Evolutionary conservation across 371 early-diverging fungal genomes (phyloP), one percentile per base, ranked within the genome.

Genomic region (Fennellomyces sp.): DNA sequence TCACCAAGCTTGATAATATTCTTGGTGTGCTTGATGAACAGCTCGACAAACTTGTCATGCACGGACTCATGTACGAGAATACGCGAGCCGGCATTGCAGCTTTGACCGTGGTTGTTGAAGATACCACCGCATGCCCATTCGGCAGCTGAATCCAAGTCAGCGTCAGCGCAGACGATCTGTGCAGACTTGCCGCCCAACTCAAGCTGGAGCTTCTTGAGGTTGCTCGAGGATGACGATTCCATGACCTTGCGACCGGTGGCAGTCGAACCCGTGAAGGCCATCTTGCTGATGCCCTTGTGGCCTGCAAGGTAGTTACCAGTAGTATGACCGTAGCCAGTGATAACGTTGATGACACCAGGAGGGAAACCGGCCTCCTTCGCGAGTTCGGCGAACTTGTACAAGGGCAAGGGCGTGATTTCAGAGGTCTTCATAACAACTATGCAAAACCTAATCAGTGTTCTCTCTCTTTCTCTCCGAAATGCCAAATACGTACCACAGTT

Each of bases 171-270:
- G 13, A 96, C 90, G 48, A 95, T 91, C 57, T 89, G 83, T 0
- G 96, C 91, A 25, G 87, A 88, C 80, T 97, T 97, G 53, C 97
- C 97, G 50, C 97, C 97, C 25, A 96, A 86, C 71, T 96, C 97
- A 23, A 96, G 85, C 28, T 90, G 84, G 25, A 91, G 82, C 17
- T 83, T 73, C 70, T 93, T 93, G 47, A 94, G 81, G 36, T 86
- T 91, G 41, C 82, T 80, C 17, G 68, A 69, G 4, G 92, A 87
- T 31, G 91, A 82, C 5, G 82, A 72, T 31, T 80, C 80, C 73
- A 90, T 80, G 52, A 95, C 82, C 55, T 81, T 82, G 56, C 91
- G 87, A 42, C 94, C 92, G 25, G 82, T 84, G 0, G 54, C 56
- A 19, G 89, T 88, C 1, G 88, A 90, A n/a, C 95, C 97, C 15